These are phyloP conservation scores for Pythium chondricola DNA, from an alignment of 352 stramenopile species.

Conservation along the genomic window DNA sequence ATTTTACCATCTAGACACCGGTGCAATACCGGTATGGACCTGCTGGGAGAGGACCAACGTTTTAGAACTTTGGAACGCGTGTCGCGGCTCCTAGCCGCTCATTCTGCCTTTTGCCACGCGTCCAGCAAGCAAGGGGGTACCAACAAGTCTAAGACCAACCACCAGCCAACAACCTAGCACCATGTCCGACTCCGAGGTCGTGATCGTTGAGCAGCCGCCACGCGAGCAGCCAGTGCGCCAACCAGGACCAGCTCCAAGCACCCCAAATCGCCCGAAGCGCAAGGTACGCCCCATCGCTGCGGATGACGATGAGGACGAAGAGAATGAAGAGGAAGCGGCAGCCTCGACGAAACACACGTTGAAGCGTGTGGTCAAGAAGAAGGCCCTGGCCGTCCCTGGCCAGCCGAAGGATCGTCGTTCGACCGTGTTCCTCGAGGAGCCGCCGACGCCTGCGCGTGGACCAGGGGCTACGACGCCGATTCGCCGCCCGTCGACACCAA, in stretches of 20 bases:
- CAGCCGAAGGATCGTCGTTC: background rate
- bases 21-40: too few relatives aligned
- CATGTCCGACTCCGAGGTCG: background rate
- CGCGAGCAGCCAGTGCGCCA: background rate
- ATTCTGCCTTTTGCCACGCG: background rate
- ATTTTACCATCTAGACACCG: too few relatives aligned
- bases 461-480: background rate
- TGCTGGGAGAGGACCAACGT: too few relatives aligned
- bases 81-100: too few relatives aligned
- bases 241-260: background rate
- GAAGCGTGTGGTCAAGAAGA: background rate
- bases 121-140: background rate
- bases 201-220: background rate
- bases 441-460: background rate
- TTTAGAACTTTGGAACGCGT: too few relatives aligned
- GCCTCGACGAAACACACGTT: background rate
- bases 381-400: background rate
- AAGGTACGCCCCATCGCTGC: background rate
- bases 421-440: slow-evolving; percentile 1
- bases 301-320: background rate
- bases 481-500: background rate
- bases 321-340: background rate
- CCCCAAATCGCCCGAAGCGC: background rate
- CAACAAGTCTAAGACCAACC: background rate
- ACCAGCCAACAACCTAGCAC: background rate